phyloP scores from a whole-genome alignment of 805 yeast genomes.

The Candida ipomoeae region DNA sequence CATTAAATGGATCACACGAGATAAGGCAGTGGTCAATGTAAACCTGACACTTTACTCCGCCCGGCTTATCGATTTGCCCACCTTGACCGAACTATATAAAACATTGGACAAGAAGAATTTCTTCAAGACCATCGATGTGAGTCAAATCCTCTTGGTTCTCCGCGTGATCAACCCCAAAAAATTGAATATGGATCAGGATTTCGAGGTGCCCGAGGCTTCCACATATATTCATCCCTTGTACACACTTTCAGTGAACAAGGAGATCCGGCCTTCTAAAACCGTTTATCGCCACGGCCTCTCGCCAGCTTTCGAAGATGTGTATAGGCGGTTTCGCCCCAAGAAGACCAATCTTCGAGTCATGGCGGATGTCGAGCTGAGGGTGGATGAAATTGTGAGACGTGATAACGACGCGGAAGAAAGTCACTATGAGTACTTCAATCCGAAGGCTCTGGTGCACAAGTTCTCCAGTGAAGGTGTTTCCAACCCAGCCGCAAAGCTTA shows the following conservation, averaged over 20 bases:
- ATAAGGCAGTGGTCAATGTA: slow-evolving; percentile 74
- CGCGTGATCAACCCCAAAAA: slow-evolving; percentile 43
- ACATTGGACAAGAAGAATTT: slow-evolving; percentile 86
- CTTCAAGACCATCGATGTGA: slow-evolving; percentile 78
- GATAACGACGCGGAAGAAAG: slow-evolving; percentile 85
- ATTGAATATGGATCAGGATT: slow-evolving; percentile 43
- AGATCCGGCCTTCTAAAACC: slow-evolving; percentile 43
- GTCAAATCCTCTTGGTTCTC: slow-evolving; percentile 79
- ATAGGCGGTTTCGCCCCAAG: slow-evolving; percentile 66
- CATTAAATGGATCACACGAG: slow-evolving; percentile 78
- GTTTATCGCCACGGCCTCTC: slow-evolving; percentile 76
- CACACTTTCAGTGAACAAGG: slow-evolving; percentile 28
- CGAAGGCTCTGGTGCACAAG: slow-evolving; percentile 27
- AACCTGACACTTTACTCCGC: slow-evolving; percentile 72
- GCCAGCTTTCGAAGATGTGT: slow-evolving; percentile 70
- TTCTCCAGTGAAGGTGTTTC: not conserved
- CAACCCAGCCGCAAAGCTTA: not conserved
- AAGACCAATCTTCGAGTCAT: slow-evolving; percentile 67
- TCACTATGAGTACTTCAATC: slow-evolving; percentile 68
- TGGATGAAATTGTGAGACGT: slow-evolving; percentile 65
- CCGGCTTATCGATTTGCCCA: slow-evolving; percentile 83
- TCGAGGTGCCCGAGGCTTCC: slow-evolving; percentile 37
- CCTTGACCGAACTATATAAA: slow-evolving; percentile 80
- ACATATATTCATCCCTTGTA: slow-evolving; percentile 39
- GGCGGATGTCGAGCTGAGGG: slow-evolving; percentile 73